A percentile compares a stretch with the other conserved stretches of the same genome.
These are phyloP conservation scores for Leavenworthia alabamica DNA, from an alignment of 345 rosid species.

Conservation along the genomic window DNA sequence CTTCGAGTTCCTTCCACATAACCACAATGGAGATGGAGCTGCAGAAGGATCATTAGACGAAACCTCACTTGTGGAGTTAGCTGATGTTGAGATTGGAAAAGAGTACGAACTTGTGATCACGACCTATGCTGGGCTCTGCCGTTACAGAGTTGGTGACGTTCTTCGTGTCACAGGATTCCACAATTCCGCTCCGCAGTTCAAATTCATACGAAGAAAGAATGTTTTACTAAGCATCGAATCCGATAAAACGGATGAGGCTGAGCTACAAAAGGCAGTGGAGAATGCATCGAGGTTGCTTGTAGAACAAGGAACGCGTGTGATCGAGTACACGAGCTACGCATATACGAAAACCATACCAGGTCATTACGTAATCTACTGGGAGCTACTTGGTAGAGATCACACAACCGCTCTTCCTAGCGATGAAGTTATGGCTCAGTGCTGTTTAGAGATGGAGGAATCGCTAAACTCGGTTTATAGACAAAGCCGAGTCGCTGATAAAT, in stretches of 20 bases:
- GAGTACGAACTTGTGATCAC: conserved; percentile 82
- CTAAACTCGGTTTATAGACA: conserved; percentile 80
- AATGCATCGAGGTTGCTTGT: conserved; percentile 48
- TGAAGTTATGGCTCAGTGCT: conserved; percentile 49
- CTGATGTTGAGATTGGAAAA: conserved; percentile 58
- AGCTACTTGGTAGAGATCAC: conserved; percentile 41
- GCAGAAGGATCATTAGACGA: neutral
- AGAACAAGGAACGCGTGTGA: conserved; percentile 48
- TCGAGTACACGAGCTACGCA: conserved; percentile 84
- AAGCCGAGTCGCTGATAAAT: conserved; percentile 71
- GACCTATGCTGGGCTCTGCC: conserved; percentile 66
- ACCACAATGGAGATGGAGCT: conserved; percentile 30
- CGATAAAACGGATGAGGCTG: conserved; percentile 89
- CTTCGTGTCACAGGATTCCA: conserved; percentile 69
- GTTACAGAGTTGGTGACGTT: conserved; percentile 85
- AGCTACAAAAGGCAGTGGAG: conserved; percentile 68
- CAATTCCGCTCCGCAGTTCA: conserved; percentile 77
- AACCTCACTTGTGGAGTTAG: conserved; percentile 56
- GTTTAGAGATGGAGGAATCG: conserved; percentile 70
- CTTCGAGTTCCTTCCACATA: conserved; percentile 67
- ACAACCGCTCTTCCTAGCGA: conserved; percentile 39
- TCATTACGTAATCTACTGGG: conserved; percentile 91
- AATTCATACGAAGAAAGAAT: conserved; percentile 71
- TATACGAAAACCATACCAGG: conserved; percentile 66
- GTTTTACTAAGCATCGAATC: conserved; percentile 77